Base-by-base conservation (phyloP, 441 rosid species). In the Gossypium trilobum region DNA sequence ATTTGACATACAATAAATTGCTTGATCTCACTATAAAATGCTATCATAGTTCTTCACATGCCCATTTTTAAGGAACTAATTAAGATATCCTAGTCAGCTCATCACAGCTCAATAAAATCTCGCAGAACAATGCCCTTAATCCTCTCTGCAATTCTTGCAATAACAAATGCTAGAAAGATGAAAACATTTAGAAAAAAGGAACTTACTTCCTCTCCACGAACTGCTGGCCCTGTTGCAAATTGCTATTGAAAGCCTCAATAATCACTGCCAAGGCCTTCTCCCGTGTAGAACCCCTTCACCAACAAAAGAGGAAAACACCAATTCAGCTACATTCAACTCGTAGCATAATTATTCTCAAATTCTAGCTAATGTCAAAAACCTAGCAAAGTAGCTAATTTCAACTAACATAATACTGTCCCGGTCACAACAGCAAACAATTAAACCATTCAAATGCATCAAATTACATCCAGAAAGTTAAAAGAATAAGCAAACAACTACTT, bases 201-300 rank as follows among this genome's bases (percentile, higher is more conserved):
- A 11, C 87, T 85, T 81, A 92, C 99, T 88, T 91, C 76, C 88
- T 87, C 70, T 92, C 92, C 6, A 89, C 85, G 78, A 92, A 95
- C 75, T 88, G 85, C 74, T 39, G 46, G 13, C 46, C 46, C 46
- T 83, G 83, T 82, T 89, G 97, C 88, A 95, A 69, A 52, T 78
- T 80, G 74, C 79, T 82, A 75, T 77, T 87, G 78, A 92, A 92
- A 68, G 98, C 91, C 0, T 90, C 95, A n/a, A 86, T 80, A 73
- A 91, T 89, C 4, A 82, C 56, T 9, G 80, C 77, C 84, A 95
- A 73, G 70, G 99, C 97, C 76, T 78, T 86, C 86, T 92, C 99
- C 80, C 96, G 87, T 0, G 95, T 91, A 14, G 97, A 77, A 73
- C 93, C 87, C 89, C 99, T 95, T 48, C 36, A 81, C n/a, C 70